Base-by-base conservation (phyloP, 768 basidiomycete genomes). In the Naematelia encephala region DNA sequence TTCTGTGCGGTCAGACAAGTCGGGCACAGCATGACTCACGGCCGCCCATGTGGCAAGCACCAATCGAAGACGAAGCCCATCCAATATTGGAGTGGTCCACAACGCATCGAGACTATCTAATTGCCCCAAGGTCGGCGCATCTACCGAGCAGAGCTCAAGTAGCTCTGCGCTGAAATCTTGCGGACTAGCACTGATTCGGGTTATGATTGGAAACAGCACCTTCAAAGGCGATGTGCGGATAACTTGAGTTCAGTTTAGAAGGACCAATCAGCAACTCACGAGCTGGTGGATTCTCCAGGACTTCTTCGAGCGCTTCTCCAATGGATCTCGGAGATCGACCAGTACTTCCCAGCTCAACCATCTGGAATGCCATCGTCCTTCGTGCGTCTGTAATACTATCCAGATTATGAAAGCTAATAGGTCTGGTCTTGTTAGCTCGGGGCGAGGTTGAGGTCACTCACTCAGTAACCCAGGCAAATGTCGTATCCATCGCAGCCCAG, bases 371-470 rank as follows among this genome's bases (percentile, higher is more conserved):
- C 25, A 63, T 57, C 16, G 28, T 48, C 26, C 71, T 42, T 25
- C 46, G 49, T 1, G 60, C 64, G 22, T 73, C 71, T 4, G 66
- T 65, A 19, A 51, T 51, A 10, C 25, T 50, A 46, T 63, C 63
- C 30, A 69, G 60, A 54, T 63, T 66, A 42, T 69, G 68, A 43
- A 68, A 68, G 42, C 60, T 69, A 21, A 61, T 52, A 1, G 66
- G 56, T 54, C 70, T 68, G 45, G 14, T 42, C 12, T 5, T 28
- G 43, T 30, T n/a, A 27, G 4, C 4, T 53, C 22, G 13, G 22
- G 22, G 14, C 19, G 23, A 29, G 21, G 13, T 10, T 21, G 11
- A 10, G 21, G 10, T 13, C n/a, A 57, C 70, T 65, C 42, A 72
- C 70, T 73, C 71, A 45, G 59, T 55, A 12, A 55, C 47, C 68